These are phyloP conservation scores for Tremellales sp. DNA, from an alignment of 1,284 basidiomycete genomes.

Conservation along the genomic window DNA sequence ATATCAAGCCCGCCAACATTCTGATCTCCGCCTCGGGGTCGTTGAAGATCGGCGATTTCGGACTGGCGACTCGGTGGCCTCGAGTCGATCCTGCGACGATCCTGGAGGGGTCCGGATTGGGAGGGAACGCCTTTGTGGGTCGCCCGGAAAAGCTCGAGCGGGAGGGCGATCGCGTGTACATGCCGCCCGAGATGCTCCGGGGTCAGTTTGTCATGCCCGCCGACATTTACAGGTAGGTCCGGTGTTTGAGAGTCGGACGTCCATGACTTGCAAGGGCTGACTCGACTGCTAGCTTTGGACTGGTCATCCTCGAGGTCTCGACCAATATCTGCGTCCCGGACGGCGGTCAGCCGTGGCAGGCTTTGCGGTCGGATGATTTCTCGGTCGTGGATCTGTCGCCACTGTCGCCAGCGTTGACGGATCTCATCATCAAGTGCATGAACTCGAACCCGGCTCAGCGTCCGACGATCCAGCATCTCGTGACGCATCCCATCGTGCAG, in stretches of 20 bases:
- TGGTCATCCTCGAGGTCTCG: constrained; percentile 91
- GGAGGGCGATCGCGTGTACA: constrained; percentile 95
- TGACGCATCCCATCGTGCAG: constrained; percentile 63
- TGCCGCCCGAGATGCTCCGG: constrained; percentile 95
- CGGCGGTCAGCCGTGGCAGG: constrained; percentile 91
- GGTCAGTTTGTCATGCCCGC: constrained; percentile 89
- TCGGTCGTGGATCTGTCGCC: constrained; percentile 71
- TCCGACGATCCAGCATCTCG: constrained; percentile 60
- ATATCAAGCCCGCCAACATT: constrained; percentile 97
- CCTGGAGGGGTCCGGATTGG: constrained; percentile 46
- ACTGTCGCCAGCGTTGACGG: constrained; percentile 67
- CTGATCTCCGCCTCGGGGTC: constrained; percentile 85
- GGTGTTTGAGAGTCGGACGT: not conserved
- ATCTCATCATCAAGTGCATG: constrained; percentile 75
- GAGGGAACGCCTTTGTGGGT: constrained; percentile 29
- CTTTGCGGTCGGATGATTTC: constrained; percentile 87
- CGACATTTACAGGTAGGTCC: constrained; percentile 86
- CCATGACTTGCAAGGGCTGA: constrained; percentile 5
- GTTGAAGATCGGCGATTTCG: constrained; percentile 98
- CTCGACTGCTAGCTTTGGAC: constrained; percentile 74
- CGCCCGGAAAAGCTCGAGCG: constrained; percentile 62
- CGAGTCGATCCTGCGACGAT: constrained; percentile 50
- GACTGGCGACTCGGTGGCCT: constrained; percentile 88
- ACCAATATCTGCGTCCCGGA: constrained; percentile 96
- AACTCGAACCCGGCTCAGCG: constrained; percentile 63